A percentile compares a stretch with the other conserved stretches of the same genome.
These are phyloP conservation scores for Lagenidium giganteum DNA, from an alignment of 352 stramenopile species.

Conservation along the genomic window DNA sequence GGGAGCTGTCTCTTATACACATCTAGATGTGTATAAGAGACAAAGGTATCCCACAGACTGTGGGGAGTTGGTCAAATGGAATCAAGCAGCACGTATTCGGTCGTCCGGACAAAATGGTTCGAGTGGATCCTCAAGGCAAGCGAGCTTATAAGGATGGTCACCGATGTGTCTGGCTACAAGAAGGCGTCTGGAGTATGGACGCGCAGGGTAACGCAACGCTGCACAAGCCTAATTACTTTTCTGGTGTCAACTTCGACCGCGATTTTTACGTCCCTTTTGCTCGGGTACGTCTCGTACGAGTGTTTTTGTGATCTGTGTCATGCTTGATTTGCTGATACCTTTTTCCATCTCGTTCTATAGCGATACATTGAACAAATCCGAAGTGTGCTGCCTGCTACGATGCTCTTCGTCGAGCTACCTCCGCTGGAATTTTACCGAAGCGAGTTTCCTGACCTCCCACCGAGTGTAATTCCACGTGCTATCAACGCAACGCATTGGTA, in stretches of 20 bases:
- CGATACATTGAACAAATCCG: constrained; percentile 55
- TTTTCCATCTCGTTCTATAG: constrained; percentile 14
- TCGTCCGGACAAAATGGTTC: constrained; percentile 33
- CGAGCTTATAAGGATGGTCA: constrained; percentile 67
- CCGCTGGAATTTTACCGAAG: constrained; percentile 66
- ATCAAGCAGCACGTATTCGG: constrained; percentile 71
- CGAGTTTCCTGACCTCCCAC: constrained; percentile 65
- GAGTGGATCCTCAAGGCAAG: constrained; percentile 41
- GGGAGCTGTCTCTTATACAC: no score
- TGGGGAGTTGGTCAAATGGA: constrained; percentile 73
- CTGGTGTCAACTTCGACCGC: constrained; percentile 55
- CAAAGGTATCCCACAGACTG: constrained; percentile 44
- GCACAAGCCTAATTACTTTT: constrained; percentile 67
- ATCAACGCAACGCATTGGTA: constrained; percentile 91
- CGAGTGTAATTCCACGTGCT: constrained; percentile 43
- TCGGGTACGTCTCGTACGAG: constrained; percentile 25
- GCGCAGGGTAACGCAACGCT: constrained; percentile 29
- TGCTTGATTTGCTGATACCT: neutral
- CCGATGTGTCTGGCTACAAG: constrained; percentile 76
- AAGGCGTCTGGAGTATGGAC: constrained; percentile 75
- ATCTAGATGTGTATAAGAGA: no score
- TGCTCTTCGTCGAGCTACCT: constrained; percentile 81
- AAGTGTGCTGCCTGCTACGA: constrained; percentile 38
- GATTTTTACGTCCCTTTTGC: constrained; percentile 85
- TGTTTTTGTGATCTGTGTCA: neutral